Base-by-base conservation (phyloP, 2,329 filamentous ascomycete genomes). In the Didymella lethalis region DNA sequence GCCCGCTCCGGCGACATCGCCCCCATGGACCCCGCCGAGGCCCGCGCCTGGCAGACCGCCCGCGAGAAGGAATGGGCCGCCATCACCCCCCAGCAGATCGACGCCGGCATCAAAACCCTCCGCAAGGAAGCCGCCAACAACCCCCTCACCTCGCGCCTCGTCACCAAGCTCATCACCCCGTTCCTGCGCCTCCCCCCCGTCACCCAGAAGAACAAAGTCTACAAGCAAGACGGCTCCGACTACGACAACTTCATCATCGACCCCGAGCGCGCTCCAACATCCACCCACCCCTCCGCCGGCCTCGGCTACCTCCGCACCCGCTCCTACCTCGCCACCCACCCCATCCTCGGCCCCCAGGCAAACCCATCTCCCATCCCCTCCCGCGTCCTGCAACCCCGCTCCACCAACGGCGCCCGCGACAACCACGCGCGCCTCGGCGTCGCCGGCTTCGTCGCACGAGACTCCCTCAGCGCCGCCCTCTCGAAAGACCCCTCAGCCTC, bases 221-320 rank as follows among this genome's bases (percentile, higher is more conserved):
- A 63, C 50, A 18, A 53, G 7, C 12, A 53, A 11, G 57, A 67
- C 10, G 72, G 62, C 62, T 65, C 75, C 54, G 72, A 78, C 26
- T 40, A 61, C 23, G 58, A 68, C 7, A 49, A 65, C 23, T 68
- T 66, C 54, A 57, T 57, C n/a, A 74, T 75, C 58, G 66, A 70
- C 59, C 64, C 69, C 41, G 67, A 82, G 69, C 72, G 70, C 66
- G 62, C 74, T 63, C 61, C 79, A 61, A 85, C 86, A 1, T 83
- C 82, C 57, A 89, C 88, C 7, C 88, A 90, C 73, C 87, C 88
- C 2, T 87, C 85, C 4, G 87, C 85, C 4, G 88, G 88, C 62
- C 78, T 90, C 5, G 84, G 84, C 14, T 89, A 90, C 70, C 77
- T 85, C 3, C 82, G 85, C 48, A 84, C 84, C 12, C 79, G 81